A percentile compares a stretch with the other conserved stretches of the same genome.
These are phyloP conservation scores for Pholiota adiposa DNA, from an alignment of 1,284 basidiomycete genomes.

Conservation along the genomic window DNA sequence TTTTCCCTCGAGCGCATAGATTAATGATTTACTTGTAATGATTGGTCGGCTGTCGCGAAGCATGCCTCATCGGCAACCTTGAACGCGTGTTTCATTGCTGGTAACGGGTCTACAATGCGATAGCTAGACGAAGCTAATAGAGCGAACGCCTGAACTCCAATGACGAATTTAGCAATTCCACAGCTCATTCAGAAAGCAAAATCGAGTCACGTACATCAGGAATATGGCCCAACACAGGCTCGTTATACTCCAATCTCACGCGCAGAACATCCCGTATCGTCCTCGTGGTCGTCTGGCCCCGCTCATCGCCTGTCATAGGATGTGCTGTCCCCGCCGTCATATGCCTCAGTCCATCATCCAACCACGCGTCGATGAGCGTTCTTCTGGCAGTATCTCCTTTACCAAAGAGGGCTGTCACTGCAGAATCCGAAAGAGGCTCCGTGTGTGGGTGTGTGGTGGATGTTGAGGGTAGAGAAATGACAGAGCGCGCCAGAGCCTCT, in stretches of 20 bases:
- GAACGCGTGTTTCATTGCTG: constrained; percentile 55
- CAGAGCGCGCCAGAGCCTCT: constrained; percentile 67
- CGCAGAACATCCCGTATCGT: constrained; percentile 53
- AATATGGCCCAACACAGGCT: constrained; percentile 61
- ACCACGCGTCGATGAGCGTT: constrained; percentile 71
- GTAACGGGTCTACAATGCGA: constrained; percentile 58
- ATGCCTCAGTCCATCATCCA: constrained; percentile 60
- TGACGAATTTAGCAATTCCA: neutral
- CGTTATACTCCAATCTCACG: constrained; percentile 62
- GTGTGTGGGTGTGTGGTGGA: constrained; percentile 37
- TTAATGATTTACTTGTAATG: constrained; percentile 51
- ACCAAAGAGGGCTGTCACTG: constrained; percentile 77
- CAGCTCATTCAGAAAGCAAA: neutral
- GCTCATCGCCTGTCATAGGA: neutral
- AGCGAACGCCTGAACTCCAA: constrained; percentile 59
- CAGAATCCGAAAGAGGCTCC: constrained; percentile 66
- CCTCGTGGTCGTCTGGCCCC: constrained; percentile 13
- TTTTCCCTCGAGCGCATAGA: constrained; percentile 1
- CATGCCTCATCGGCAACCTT: constrained; percentile 73
- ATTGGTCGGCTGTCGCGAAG: constrained; percentile 51
- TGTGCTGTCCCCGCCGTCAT: constrained; percentile 42
- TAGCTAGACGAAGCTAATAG: constrained; percentile 52
- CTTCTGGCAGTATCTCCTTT: constrained; percentile 64
- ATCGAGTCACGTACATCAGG: constrained; percentile 55
- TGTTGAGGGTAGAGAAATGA: constrained; percentile 52